Evolutionary conservation across 164 flowering plant genomes (phyloP).

Genomic region (Aristolochia fimbriata): DNA sequence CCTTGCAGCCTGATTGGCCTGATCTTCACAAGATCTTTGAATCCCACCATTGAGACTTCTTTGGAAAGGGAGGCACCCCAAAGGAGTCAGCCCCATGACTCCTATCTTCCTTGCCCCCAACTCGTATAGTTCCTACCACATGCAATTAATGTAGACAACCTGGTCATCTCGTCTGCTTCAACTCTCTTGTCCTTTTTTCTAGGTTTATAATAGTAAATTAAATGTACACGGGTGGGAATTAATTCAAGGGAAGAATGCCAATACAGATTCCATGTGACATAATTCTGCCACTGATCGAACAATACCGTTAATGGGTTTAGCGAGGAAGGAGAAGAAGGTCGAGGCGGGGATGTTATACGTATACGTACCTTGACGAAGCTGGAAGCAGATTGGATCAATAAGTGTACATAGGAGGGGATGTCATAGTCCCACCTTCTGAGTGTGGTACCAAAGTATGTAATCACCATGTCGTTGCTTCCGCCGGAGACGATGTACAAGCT

Average conservation of each 20-base stretch:
- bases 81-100: background rate
- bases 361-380: conserved; percentile 7
- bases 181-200: too few relatives aligned
- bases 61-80: conserved; percentile 5
- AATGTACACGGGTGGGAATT: too few relatives aligned
- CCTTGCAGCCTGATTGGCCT: background rate
- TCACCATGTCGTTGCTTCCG: conserved; percentile 1
- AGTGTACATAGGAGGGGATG: background rate
- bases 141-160: too few relatives aligned
- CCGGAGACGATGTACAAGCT: too few relatives aligned
- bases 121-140: background rate
- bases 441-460: conserved; percentile 1
- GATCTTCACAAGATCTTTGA: background rate
- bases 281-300: too few relatives aligned
- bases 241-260: background rate
- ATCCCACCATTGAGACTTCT: background rate
- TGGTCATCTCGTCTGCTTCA: too few relatives aligned
- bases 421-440: background rate
- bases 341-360: background rate
- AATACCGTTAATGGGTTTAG: too few relatives aligned
- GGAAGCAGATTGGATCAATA: conserved; percentile 3
- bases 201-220: too few relatives aligned
- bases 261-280: too few relatives aligned
- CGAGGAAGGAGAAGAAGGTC: background rate
- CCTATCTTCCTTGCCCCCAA: conserved; percentile 4